Base-by-base conservation (phyloP, 805 yeast genomes). In the Teunomyces kruisii region DNA sequence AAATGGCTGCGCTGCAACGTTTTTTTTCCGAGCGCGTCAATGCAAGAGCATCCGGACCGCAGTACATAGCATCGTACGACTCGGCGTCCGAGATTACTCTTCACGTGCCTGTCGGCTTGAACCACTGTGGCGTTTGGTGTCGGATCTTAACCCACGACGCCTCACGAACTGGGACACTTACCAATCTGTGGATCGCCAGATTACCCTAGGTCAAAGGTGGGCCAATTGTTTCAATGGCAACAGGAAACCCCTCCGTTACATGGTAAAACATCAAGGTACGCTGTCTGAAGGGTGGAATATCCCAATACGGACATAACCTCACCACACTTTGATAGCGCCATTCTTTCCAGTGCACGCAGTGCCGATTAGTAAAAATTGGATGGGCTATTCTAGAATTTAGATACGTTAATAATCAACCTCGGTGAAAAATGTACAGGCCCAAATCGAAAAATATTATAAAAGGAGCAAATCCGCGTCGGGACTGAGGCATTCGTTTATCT, bases 91-190 rank as follows among this genome's bases (percentile, higher is more conserved):
- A 19, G 22, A 4, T 19, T 26, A 3, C 28, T 10, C 9, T 26
- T 26, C 28, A 26, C 28, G 28, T 26, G 28, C 7, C n/a, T 26
- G 28, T 26, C 28, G 22, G 22, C 28, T 8, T 26, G 28, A 26
- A 10, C 26, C 10, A 22, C 38, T 35, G 38, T 35, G 38, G 38
- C 38, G 14, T 19, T 35, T 32, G 19, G n/a, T n/a, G 38, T 35
- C 38, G 38, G 38, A 35, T 35, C 38, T 35, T 35, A 35, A 35
- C 38, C 38, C 38, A 19, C 38, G 38, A 19, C 38, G 38, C 38
- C 38, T 19, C 38, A 35, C 13, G 13, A 7, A 26, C 7, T 14
- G 33, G 16, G 33, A 13, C n/a, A 13, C 17, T 13, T 13, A 10
- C 13, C 15, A 14, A 22, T 22, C 15, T 22, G 28, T 29, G 31